Evolutionary conservation across 331 rosid genomes (phyloP).

Genomic region (Acacia pycnantha): DNA sequence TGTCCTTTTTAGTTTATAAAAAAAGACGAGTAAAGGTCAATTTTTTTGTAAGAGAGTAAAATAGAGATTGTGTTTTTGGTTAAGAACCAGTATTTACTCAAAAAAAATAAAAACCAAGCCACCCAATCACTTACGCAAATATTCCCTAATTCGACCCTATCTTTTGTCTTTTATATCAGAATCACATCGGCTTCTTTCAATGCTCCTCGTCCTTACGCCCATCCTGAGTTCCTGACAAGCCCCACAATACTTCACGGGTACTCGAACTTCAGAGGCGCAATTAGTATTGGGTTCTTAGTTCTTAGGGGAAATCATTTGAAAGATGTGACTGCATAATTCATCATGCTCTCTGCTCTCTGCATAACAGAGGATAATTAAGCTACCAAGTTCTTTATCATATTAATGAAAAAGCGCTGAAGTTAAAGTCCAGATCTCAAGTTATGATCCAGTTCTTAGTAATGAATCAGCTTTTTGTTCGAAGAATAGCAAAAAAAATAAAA

Average conservation of each 20-base stretch:
- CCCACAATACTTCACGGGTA: slow-evolving; percentile 37
- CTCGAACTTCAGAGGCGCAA: neutral
- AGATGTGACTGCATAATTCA: neutral
- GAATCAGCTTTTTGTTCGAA: too few relatives aligned
- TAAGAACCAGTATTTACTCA: too few relatives aligned
- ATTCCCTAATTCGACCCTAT: too few relatives aligned
- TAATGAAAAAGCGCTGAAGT: neutral
- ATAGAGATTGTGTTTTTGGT: too few relatives aligned
- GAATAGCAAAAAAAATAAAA: too few relatives aligned
- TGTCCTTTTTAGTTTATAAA: too few relatives aligned
- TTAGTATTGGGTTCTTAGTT: neutral
- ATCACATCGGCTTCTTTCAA: neutral
- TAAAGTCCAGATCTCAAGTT: neutral
- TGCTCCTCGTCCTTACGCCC: slow-evolving; percentile 46
- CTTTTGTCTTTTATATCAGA: neutral
- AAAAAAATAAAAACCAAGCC: too few relatives aligned
- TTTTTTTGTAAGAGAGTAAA: too few relatives aligned
- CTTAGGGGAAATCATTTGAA: neutral
- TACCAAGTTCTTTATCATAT: neutral
- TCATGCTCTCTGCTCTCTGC: neutral
- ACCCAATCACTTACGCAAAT: too few relatives aligned
- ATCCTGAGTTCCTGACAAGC: slow-evolving; percentile 62
- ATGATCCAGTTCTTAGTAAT: too few relatives aligned
- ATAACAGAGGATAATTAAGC: neutral
- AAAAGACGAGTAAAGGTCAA: too few relatives aligned